Evolutionary conservation across 2,329 filamentous ascomycete species (phyloP).

Genomic region (Magnaporthiopsis rhizophila): DNA sequence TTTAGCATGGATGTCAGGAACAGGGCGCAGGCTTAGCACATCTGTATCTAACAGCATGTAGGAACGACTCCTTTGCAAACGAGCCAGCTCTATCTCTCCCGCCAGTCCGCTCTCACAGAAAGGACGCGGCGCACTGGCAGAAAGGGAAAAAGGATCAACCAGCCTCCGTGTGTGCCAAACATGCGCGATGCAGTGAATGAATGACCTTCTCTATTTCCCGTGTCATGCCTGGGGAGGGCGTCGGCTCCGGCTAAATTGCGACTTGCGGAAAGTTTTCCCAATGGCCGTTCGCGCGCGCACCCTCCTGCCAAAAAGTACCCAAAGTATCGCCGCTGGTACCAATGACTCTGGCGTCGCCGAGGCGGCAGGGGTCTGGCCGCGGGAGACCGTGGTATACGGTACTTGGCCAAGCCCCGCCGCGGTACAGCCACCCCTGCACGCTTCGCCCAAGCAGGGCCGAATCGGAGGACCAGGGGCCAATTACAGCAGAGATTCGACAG

Average conservation of each 20-base stretch:
- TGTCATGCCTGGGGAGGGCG: slow-evolving; percentile 7
- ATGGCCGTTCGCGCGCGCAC: background rate
- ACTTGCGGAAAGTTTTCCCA: slow-evolving; percentile 15
- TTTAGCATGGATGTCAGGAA: too few relatives aligned
- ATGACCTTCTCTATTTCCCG: background rate
- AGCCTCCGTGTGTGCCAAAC: background rate
- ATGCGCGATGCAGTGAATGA: background rate
- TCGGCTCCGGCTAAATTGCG: slow-evolving; percentile 24
- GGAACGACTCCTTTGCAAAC: too few relatives aligned
- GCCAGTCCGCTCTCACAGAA: background rate
- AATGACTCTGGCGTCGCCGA: background rate
- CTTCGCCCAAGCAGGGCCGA: slow-evolving; percentile 11
- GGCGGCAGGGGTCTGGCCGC: background rate
- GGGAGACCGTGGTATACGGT: background rate
- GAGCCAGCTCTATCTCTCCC: too few relatives aligned
- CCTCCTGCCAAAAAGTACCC: background rate
- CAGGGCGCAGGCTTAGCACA: too few relatives aligned
- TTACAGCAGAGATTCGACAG: slow-evolving; percentile 5
- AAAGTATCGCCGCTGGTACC: background rate
- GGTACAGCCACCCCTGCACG: background rate
- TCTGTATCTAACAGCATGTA: too few relatives aligned
- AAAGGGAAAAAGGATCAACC: background rate
- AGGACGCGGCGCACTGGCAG: background rate
- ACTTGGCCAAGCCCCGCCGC: background rate
- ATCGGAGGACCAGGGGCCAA: slow-evolving; percentile 7